Conservation (phyloP, 371 early-diverging fungal species). For the Cokeromyces recurvatus region DNA sequence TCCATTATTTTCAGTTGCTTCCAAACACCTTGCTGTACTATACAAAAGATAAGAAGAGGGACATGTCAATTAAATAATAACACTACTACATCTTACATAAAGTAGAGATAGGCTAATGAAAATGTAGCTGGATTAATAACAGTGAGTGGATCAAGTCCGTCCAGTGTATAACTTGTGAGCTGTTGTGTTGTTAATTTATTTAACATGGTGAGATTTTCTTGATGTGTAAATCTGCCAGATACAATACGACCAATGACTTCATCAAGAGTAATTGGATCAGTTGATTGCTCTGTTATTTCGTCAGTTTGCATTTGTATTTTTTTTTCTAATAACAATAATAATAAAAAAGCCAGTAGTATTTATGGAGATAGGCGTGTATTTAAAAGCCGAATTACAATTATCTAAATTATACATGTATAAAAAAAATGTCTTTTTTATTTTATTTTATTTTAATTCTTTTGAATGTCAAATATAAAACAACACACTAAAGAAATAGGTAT, state of each 20-base stretch:
- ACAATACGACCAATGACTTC: conserved; percentile 39
- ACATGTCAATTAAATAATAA: background rate
- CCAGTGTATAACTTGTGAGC: conserved; percentile 28
- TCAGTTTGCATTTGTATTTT: background rate
- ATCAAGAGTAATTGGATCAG: conserved; percentile 19
- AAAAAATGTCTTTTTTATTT: too few relatives aligned
- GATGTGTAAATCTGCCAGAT: too few relatives aligned
- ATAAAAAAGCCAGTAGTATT: background rate
- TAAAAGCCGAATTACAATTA: too few relatives aligned
- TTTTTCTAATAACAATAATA: background rate
- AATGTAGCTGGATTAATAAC: conserved; percentile 47
- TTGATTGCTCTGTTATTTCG: background rate
- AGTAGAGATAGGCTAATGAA: conserved; percentile 56
- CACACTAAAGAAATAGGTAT: too few relatives aligned
- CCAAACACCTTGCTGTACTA: conserved; percentile 40
- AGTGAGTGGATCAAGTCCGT: conserved; percentile 53
- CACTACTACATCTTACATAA: conserved; percentile 41
- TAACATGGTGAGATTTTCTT: conserved; percentile 22
- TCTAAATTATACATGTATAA: too few relatives aligned
- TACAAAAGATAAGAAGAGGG: background rate
- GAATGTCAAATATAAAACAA: too few relatives aligned
- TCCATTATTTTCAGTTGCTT: conserved; percentile 19
- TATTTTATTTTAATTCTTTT: too few relatives aligned
- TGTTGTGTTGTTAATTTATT: conserved; percentile 30
- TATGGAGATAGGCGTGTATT: background rate